These are phyloP conservation scores for Malassezia cuniculi DNA, from an alignment of 1,284 basidiomycete species.

Conservation along the genomic window DNA sequence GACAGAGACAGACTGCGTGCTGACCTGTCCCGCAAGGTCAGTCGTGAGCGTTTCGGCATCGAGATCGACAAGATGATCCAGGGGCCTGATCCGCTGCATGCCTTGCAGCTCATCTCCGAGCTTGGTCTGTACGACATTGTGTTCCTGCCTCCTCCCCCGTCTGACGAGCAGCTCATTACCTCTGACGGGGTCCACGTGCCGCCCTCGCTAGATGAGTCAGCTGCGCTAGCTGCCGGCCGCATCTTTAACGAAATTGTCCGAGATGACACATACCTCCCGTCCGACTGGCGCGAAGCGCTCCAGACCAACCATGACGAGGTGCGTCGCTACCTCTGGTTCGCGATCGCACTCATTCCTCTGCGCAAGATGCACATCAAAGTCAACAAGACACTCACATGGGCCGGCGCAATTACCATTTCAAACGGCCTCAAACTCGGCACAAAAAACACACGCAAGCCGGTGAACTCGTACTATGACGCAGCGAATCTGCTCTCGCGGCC, in stretches of 20 bases:
- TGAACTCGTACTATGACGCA: slow-evolving; percentile 15
- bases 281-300: slow-evolving; percentile 13
- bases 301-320: slow-evolving; percentile 5
- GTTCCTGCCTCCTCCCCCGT: slow-evolving; percentile 23
- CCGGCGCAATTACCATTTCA: slow-evolving; percentile 24
- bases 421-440: slow-evolving; percentile 39
- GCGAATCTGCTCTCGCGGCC: slow-evolving; percentile 4
- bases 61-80: slow-evolving; percentile 45
- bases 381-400: slow-evolving; percentile 32
- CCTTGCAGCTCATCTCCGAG: slow-evolving; percentile 24
- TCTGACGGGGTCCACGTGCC: slow-evolving; percentile 18
- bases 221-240: slow-evolving; percentile 9
- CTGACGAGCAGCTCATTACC: background rate
- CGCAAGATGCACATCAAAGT: slow-evolving; percentile 19
- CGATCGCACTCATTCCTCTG: slow-evolving; percentile 21
- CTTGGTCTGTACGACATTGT: slow-evolving; percentile 31
- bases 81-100: slow-evolving; percentile 31
- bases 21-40: slow-evolving; percentile 35
- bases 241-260: slow-evolving; percentile 13
- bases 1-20: slow-evolving; percentile 52
- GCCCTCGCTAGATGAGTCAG: slow-evolving; percentile 17
- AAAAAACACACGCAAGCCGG: slow-evolving; percentile 29
- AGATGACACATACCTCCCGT: slow-evolving; percentile 10
- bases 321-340: slow-evolving; percentile 23
- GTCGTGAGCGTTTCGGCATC: slow-evolving; percentile 42